Percentiles rank a stretch among this genome's conserved stretches.
phyloP scores from a whole-genome alignment of 2,329 filamentous ascomycete genomes.

The Xylariaceae sp. region DNA sequence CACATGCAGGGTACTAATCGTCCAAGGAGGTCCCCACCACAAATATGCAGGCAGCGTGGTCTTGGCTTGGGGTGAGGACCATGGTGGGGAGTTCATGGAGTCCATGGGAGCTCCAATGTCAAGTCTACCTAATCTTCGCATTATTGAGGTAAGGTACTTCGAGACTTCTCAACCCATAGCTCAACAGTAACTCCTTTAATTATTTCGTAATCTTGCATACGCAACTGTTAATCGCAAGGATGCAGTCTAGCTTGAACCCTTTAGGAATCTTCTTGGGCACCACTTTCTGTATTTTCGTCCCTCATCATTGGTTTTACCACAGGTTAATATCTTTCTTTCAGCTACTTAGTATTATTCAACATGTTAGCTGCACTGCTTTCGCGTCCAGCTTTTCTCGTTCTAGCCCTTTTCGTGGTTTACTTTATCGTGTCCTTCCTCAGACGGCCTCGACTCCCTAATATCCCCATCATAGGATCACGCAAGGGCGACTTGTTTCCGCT shows the following conservation, averaged over 20 bases:
- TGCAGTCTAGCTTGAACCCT: too few species aligned
- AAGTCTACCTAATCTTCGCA: too few species aligned
- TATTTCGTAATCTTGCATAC: too few species aligned
- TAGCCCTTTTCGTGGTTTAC: background rate
- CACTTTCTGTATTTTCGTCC: background rate
- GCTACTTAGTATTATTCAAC: background rate
- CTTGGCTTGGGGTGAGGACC: too few species aligned
- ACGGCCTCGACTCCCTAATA: slow-evolving; percentile 6
- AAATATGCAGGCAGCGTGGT: too few species aligned
- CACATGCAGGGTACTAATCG: background rate
- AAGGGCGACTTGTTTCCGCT: slow-evolving; percentile 25
- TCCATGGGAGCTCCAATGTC: too few species aligned
- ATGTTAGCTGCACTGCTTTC: background rate
- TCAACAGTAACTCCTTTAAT: too few species aligned
- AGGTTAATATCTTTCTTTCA: background rate
- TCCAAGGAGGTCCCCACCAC: background rate
- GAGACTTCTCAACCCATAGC: too few species aligned
- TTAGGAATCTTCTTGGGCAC: too few species aligned
- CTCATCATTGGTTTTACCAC: background rate
- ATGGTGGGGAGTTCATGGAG: too few species aligned
- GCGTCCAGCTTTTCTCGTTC: background rate
- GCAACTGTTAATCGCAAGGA: too few species aligned
- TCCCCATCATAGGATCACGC: slow-evolving; percentile 19
- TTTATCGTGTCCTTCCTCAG: background rate
- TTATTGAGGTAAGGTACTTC: too few species aligned